phyloP scores from a whole-genome alignment of 306 rosid genomes.

The Oemleria cerasiformis region DNA sequence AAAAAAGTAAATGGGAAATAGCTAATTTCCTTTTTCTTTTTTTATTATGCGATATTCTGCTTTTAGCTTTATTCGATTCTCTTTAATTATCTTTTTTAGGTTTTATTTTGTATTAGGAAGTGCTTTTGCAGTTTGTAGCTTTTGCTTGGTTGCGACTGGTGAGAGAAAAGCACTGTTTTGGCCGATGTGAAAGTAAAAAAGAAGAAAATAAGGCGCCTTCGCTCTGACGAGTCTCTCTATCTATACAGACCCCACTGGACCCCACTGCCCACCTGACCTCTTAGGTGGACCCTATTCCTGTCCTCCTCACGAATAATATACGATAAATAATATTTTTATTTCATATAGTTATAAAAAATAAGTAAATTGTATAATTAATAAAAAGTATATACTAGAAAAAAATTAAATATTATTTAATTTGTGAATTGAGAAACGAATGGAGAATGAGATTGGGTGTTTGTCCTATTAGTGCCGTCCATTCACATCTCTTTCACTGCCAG shows the following conservation, averaged over 20 bases:
- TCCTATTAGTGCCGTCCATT: not conserved
- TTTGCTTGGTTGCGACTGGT: slow-evolving; percentile 19
- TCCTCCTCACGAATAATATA: too few relatives aligned
- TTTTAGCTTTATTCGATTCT: slow-evolving; percentile 23
- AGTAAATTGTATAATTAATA: too few relatives aligned
- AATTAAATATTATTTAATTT: too few relatives aligned
- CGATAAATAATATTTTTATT: too few relatives aligned
- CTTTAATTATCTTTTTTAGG: not conserved
- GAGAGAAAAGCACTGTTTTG: slow-evolving; percentile 38
- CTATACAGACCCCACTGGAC: not conserved
- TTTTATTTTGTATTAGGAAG: not conserved
- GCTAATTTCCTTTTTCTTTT: not conserved
- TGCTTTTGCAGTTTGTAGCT: slow-evolving; percentile 1
- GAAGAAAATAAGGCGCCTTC: not conserved
- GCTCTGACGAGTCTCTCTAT: not conserved
- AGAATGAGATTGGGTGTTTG: too few relatives aligned
- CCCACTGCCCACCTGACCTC: not conserved
- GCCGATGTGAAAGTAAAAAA: slow-evolving; percentile 19
- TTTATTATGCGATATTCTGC: not conserved
- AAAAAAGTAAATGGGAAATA: not conserved
- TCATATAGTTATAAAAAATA: too few relatives aligned
- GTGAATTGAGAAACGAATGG: too few relatives aligned
- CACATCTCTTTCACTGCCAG: slow-evolving; percentile 10
- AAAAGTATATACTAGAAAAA: too few relatives aligned
- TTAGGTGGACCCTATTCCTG: not conserved